Conservation (phyloP, 192 early-diverging fungal species). For the Gonapodya prolifera region DNA sequence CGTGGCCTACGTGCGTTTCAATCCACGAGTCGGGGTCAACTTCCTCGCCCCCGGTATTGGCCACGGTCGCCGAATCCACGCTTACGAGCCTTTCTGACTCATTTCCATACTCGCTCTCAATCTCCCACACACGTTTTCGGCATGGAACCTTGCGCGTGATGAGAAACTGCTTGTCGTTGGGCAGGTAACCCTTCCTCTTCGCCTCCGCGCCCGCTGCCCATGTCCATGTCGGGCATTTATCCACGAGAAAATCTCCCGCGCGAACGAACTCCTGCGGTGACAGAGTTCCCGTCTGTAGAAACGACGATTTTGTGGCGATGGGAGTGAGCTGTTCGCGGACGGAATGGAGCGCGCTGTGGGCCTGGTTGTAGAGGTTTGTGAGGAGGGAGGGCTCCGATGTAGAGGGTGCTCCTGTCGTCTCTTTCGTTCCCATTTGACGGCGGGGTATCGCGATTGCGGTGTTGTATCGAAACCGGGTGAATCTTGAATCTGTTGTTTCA, state of each 20-base stretch:
- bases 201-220: slow-evolving; percentile 59
- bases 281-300: slow-evolving; percentile 78
- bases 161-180: slow-evolving; percentile 81
- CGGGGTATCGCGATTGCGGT: no score
- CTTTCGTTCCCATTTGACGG: no score
- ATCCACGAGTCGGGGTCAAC: slow-evolving; percentile 72
- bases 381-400: no score
- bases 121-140: slow-evolving; percentile 65
- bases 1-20: slow-evolving; percentile 53
- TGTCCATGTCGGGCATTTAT: slow-evolving; percentile 97
- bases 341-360: neutral
- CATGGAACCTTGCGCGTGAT: slow-evolving; percentile 93
- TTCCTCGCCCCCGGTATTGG: slow-evolving; percentile 41
- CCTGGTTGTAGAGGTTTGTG: neutral
- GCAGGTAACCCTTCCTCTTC: slow-evolving; percentile 51
- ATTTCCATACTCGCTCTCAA: slow-evolving; percentile 47
- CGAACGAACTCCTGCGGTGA: slow-evolving; percentile 96
- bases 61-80: slow-evolving; percentile 46
- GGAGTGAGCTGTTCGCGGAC: neutral
- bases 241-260: slow-evolving; percentile 94
- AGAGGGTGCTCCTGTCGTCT: no score
- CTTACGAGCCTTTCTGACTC: slow-evolving; percentile 18
- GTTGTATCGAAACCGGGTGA: no score
- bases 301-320: neutral
- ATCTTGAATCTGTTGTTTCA: no score